These are phyloP conservation scores for Microdochium nivale DNA, from an alignment of 2,329 filamentous ascomycete species.

Conservation along the genomic window DNA sequence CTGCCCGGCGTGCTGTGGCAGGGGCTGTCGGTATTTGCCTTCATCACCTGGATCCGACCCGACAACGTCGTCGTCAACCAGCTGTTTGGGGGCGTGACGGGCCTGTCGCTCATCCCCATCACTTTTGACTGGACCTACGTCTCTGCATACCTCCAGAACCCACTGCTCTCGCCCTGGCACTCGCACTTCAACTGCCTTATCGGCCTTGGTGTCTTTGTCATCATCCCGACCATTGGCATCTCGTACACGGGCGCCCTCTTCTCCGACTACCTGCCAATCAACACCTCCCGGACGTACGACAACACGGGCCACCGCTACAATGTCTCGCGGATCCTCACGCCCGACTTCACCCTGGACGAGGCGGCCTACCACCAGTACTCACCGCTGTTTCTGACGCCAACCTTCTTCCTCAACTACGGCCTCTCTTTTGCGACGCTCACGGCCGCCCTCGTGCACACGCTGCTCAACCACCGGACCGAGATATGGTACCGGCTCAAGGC, in stretches of 20 bases:
- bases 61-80: conserved; percentile 38
- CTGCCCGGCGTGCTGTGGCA: conserved; percentile 41
- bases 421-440: conserved; percentile 45
- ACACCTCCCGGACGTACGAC: conserved; percentile 45
- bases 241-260: conserved; percentile 35
- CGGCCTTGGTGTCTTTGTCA: conserved; percentile 29
- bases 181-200: conserved; percentile 33
- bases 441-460: conserved; percentile 28
- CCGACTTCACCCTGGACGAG: conserved; percentile 38
- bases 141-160: conserved; percentile 22
- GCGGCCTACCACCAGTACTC: conserved; percentile 44
- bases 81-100: conserved; percentile 37
- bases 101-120: conserved; percentile 31
- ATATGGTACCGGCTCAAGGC: conserved; percentile 34
- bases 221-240: conserved; percentile 36
- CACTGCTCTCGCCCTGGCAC: conserved; percentile 22
- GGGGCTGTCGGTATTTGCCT: conserved; percentile 37
- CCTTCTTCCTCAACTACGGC: conserved; percentile 36
- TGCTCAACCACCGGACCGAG: conserved; percentile 30
- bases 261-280: conserved; percentile 46
- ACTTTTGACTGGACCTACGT: conserved; percentile 34
- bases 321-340: conserved; percentile 39
- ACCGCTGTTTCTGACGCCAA: conserved; percentile 42
- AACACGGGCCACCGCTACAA: conserved; percentile 45
- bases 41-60: conserved; percentile 37